Evolutionary conservation across 2,329 filamentous ascomycete species (phyloP).

Genomic region (Botrytis tulipae): DNA sequence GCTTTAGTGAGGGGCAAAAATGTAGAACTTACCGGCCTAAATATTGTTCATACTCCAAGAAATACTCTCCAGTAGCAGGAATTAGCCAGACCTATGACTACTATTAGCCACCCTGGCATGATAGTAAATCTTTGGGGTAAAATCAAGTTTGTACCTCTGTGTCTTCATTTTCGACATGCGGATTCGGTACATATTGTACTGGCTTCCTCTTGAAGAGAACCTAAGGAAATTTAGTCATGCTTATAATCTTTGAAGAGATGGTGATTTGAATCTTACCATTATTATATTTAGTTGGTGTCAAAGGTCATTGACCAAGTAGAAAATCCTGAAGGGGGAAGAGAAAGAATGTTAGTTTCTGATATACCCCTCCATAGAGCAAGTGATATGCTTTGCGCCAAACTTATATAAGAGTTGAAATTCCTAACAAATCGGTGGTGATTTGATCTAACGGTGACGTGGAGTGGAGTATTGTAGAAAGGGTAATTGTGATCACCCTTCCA

Average conservation of each 20-base stretch:
- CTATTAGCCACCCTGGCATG: constrained; percentile 27
- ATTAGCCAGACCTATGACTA: constrained; percentile 81
- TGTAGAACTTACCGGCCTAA: constrained; percentile 64
- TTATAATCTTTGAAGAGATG: not conserved
- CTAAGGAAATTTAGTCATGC: constrained; percentile 46
- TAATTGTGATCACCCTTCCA: constrained; percentile 8
- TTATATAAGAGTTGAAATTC: constrained; percentile 17
- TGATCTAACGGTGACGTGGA: constrained; percentile 20
- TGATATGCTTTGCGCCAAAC: constrained; percentile 20
- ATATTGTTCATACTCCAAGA: constrained; percentile 84
- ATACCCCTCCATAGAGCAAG: constrained; percentile 25
- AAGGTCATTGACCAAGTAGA: constrained; percentile 22
- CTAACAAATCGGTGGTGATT: constrained; percentile 20
- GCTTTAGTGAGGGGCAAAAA: constrained; percentile 11
- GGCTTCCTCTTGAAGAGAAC: constrained; percentile 96
- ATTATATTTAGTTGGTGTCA: constrained; percentile 25
- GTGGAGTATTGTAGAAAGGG: not conserved
- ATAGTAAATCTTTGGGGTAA: constrained; percentile 20
- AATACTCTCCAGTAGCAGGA: constrained; percentile 84
- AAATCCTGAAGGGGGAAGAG: constrained; percentile 27
- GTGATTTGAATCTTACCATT: constrained; percentile 32
- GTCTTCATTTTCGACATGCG: constrained; percentile 74
- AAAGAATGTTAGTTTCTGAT: constrained; percentile 30
- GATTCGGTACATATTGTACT: constrained; percentile 74
- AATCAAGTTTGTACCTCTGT: constrained; percentile 63